Base-by-base conservation (phyloP, 768 basidiomycete species). In the Dendrothele bispora region DNA sequence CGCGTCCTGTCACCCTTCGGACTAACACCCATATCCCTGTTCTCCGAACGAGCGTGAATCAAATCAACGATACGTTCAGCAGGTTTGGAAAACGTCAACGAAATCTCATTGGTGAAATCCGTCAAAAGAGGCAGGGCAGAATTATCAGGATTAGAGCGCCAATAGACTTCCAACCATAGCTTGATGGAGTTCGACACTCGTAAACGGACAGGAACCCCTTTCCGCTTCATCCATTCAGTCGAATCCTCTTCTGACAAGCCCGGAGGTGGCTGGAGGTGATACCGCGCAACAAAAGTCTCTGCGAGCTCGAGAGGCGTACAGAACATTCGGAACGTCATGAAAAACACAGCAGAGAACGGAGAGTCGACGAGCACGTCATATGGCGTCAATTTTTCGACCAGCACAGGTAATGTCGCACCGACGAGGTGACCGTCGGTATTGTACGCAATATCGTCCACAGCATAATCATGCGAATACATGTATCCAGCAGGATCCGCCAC, bases 331-430 rank as follows among this genome's bases (percentile, higher is more conserved):
- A 98, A 99, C 0, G 95, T 98, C 58, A 95, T 75, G 75, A 95
- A 95, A 73, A 99, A 98, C 25, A 94, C 87, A 4, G 86, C 81
- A 12, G 86, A 79, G 64, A 98, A 95, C 0, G 84, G 82, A 15
- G 88, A 74, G 59, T 98, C 95, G 46, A 93, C 91, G 36, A 94
- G 80, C 49, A 84, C 85, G 60, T 93, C 92, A 61, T 97, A 91
- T 4, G 95, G 93, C 17, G 95, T 95, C 86, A 98, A 88, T 70
- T 92, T 94, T 70, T 95, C 94, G n/a, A 98, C 87, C 35, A 99
- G 73, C 1, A 86, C 94, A 15, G 78, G 77, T 51, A 99, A 73
- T 4, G 92, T 93, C 2, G 93, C 97, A 20, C 93, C 95, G 8
- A 94, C 88, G 17, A 98, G 82, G 53, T 83, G 80, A 2, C 94